Conservation (phyloP, 176 grass and related monocot species). For the Poa pratensis region DNA sequence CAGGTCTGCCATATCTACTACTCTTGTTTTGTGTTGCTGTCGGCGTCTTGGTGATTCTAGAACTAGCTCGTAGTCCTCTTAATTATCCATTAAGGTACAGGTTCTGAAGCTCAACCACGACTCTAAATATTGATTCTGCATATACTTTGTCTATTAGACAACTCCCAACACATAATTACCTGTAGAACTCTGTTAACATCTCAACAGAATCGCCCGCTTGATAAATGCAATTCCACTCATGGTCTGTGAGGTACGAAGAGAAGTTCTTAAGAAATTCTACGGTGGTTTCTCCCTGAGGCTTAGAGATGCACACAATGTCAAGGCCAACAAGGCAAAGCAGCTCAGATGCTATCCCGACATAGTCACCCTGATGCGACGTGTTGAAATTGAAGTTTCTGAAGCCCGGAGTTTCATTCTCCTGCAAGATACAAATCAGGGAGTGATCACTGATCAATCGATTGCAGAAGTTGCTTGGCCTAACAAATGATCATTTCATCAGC, state of each 20-base stretch:
- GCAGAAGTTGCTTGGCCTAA: background rate
- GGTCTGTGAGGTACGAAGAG: constrained; percentile 57
- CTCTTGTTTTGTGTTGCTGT: background rate
- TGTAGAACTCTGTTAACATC: constrained; percentile 68
- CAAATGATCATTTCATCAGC: background rate
- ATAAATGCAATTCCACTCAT: constrained; percentile 65
- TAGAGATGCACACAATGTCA: constrained; percentile 65
- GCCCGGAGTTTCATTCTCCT: constrained; percentile 18
- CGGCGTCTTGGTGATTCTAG: background rate
- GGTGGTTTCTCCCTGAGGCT: constrained; percentile 49
- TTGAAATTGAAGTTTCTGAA: constrained; percentile 80
- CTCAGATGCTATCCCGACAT: constrained; percentile 83
- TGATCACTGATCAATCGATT: background rate
- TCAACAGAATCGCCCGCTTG: constrained; percentile 15
- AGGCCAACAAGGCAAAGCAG: constrained; percentile 71
- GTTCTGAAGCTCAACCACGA: background rate
- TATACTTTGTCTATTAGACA: background rate
- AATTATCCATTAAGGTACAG: background rate
- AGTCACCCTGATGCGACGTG: constrained; percentile 81
- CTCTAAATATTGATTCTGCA: background rate
- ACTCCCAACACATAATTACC: constrained; percentile 37
- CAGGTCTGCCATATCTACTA: constrained; percentile 16
- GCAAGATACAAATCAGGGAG: constrained; percentile 13
- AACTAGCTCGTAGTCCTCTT: background rate
- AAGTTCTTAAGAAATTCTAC: constrained; percentile 68